These are phyloP conservation scores for Helianthus tuberosus DNA, from an alignment of 129 eudicot genomes.

Conservation along the genomic window DNA sequence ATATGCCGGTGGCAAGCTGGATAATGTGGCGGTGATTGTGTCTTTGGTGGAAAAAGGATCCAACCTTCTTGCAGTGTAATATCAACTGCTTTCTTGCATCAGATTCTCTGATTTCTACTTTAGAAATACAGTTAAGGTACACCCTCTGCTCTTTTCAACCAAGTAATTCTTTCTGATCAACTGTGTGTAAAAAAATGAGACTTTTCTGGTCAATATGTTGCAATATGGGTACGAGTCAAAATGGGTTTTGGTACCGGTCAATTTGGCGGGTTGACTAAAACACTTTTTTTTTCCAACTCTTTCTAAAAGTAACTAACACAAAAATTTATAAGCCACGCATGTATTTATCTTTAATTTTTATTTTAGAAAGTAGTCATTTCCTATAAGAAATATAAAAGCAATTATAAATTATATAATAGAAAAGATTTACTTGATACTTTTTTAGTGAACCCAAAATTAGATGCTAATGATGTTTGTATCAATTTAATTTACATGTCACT, in stretches of 20 bases:
- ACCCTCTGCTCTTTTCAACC: background rate
- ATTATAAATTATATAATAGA: background rate
- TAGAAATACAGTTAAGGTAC: constrained; percentile 30
- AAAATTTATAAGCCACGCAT: too few species aligned
- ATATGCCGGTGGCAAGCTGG: too few species aligned
- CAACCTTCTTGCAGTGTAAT: too few species aligned
- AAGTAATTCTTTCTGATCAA: background rate
- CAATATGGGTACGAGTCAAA: too few species aligned
- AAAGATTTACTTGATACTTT: background rate
- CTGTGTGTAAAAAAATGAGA: too few species aligned
- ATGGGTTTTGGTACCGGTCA: too few species aligned
- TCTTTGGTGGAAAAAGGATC: too few species aligned
- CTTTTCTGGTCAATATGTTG: too few species aligned
- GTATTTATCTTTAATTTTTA: too few species aligned
- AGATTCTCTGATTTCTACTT: constrained; percentile 23
- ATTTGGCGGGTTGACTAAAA: background rate
- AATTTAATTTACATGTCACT: too few species aligned
- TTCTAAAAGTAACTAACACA: background rate
- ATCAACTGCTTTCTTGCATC: constrained; percentile 10
- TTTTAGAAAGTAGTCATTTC: too few species aligned
- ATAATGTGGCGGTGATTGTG: too few species aligned
- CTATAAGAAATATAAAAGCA: background rate
- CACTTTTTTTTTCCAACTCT: background rate
- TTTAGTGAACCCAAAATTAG: background rate
- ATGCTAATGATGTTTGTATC: background rate